Conservation (phyloP, 345 rosid species). For the Boechera divaricarpa region DNA sequence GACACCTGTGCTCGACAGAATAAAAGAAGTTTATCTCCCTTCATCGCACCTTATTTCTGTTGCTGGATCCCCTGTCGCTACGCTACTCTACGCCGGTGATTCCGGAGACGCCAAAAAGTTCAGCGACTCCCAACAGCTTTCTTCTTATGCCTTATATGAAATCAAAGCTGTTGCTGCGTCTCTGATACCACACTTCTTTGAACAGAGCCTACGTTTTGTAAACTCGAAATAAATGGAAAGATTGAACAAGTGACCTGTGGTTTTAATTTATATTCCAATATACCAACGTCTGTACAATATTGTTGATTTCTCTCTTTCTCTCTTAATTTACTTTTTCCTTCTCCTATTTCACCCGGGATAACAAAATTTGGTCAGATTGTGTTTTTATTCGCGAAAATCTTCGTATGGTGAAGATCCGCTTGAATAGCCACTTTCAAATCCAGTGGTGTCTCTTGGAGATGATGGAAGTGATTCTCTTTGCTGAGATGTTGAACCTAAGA, state of each 20-base stretch:
- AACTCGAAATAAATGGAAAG: neutral
- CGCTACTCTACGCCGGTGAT: neutral
- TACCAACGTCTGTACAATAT: slow-evolving; percentile 45
- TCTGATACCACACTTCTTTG: too few relatives aligned
- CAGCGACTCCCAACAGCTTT: neutral
- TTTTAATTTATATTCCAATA: slow-evolving; percentile 33
- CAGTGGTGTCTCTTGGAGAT: slow-evolving; percentile 74
- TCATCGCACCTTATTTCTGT: neutral
- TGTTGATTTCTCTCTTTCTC: slow-evolving; percentile 12
- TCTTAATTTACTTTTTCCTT: neutral
- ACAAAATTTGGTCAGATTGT: slow-evolving; percentile 24
- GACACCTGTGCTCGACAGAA: too few relatives aligned
- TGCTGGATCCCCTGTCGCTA: neutral
- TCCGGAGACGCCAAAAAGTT: too few relatives aligned
- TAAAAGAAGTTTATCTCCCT: neutral
- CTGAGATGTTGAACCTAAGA: slow-evolving; percentile 78
- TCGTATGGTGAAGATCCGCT: slow-evolving; percentile 82
- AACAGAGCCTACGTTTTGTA: neutral
- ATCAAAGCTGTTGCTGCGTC: neutral
- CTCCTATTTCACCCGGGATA: slow-evolving; percentile 26
- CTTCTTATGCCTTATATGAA: neutral
- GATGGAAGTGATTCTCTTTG: slow-evolving; percentile 75
- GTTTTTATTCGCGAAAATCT: slow-evolving; percentile 64
- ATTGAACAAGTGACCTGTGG: slow-evolving; percentile 23
- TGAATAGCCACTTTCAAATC: slow-evolving; percentile 78